These are phyloP conservation scores for Botryotinia narcissicola DNA, from an alignment of 2,329 filamentous ascomycete species.

Conservation along the genomic window DNA sequence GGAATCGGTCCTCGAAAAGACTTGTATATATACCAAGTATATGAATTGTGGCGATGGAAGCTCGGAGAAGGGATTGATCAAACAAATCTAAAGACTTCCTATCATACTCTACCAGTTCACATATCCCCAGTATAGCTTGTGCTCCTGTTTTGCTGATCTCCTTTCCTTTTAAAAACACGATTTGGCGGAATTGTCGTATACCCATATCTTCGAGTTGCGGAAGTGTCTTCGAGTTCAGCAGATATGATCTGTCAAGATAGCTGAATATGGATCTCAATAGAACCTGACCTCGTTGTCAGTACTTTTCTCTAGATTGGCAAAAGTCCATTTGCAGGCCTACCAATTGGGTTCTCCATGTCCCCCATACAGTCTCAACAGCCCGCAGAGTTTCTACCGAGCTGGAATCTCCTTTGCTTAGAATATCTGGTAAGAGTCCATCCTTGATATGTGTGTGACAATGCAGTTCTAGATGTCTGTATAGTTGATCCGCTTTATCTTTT, in stretches of 20 bases:
- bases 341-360: constrained; percentile 73
- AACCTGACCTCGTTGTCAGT: constrained; percentile 47
- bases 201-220: constrained; percentile 79
- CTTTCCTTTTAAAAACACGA: constrained; percentile 43
- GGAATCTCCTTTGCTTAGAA: constrained; percentile 49
- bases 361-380: constrained; percentile 61
- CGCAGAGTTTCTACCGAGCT: constrained; percentile 64
- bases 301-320: background rate
- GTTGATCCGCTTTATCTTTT: constrained; percentile 54
- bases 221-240: constrained; percentile 69
- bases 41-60: constrained; percentile 78
- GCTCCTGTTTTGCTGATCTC: constrained; percentile 41
- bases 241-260: constrained; percentile 86
- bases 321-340: constrained; percentile 48
- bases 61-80: constrained; percentile 64
- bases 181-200: constrained; percentile 69
- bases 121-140: constrained; percentile 59
- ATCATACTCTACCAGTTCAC: constrained; percentile 71
- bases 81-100: constrained; percentile 57
- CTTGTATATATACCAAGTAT: constrained; percentile 78
- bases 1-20: constrained; percentile 74
- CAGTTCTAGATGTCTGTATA: constrained; percentile 65
- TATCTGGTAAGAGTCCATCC: constrained; percentile 52
- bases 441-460: constrained; percentile 68
- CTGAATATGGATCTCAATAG: constrained; percentile 87